These are phyloP conservation scores for Geotrichum bryndzae DNA, from an alignment of 1,139 yeast species.

Conservation along the genomic window DNA sequence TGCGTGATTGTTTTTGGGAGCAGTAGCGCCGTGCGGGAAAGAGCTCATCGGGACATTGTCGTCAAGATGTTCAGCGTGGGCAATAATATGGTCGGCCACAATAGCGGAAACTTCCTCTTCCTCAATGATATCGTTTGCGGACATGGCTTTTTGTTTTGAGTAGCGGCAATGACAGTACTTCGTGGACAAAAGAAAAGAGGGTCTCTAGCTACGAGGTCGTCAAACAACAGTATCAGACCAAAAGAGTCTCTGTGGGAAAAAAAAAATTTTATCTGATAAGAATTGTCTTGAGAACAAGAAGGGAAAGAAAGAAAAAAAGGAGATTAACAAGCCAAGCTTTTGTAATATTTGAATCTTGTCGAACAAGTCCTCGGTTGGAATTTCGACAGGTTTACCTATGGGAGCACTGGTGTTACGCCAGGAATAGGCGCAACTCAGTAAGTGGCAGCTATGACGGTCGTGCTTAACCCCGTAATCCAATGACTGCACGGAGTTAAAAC, in stretches of 20 bases:
- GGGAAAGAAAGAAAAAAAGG: no score
- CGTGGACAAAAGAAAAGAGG: not conserved
- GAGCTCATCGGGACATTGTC: not conserved
- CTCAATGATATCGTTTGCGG: slow-evolving; percentile 2
- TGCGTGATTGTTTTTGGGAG: not conserved
- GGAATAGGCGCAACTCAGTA: no score
- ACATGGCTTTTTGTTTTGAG: not conserved
- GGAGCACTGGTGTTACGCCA: no score
- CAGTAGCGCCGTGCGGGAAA: not conserved
- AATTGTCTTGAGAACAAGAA: no score
- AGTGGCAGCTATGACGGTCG: no score
- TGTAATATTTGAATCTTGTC: no score
- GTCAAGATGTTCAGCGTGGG: not conserved
- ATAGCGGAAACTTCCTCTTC: slow-evolving; percentile 12
- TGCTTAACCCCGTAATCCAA: no score
- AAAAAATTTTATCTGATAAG: not conserved
- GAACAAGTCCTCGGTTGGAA: no score
- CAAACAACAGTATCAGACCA: not conserved
- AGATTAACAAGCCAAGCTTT: no score
- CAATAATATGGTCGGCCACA: slow-evolving; percentile 4
- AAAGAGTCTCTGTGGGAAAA: no score
- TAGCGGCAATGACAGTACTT: not conserved
- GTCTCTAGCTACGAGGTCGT: not conserved
- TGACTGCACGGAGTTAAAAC: no score
- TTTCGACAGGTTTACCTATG: no score